Evolutionary conservation across 768 basidiomycete genomes (phyloP), one percentile per base, ranked within the genome.

Genomic region (Lentinula boryana): DNA sequence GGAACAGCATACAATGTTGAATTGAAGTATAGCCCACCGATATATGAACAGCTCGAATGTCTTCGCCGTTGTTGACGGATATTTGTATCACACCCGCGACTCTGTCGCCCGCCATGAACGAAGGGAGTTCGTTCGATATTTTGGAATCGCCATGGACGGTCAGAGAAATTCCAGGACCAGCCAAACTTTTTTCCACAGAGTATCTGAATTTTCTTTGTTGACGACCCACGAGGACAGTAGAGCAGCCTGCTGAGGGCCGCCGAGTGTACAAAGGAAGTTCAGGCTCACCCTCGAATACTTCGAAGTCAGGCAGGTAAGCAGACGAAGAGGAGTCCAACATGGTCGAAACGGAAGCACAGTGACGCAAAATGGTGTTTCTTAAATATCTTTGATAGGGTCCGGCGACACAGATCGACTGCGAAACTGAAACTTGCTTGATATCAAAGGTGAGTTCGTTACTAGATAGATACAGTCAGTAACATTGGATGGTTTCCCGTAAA

Each of bases 1-100:
- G 15, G 13, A 21, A 16, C 36, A 38, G 10, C 9, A 38, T 8
- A 44, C 13, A 18, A n/a, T 3, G 5, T 33, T 18, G 40, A 13
- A 44, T 23, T 10, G 13, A 44, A 5, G 16, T 33, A 33, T 48
- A 21, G n/a, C 44, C 48, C 48, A 58, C 57, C 27, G 57, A 48
- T 16, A 58, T 16, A 31, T 40, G 18, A 32, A 58, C 41, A 32
- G 57, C 40, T 36, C 57, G 44, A 21, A 58, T 49, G 38, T 58
- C 57, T n/a, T 58, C 27, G 15, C 57, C 57, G 57, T 40, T 50
- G 36, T 58, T 46, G 13, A 49, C 43, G 57, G 57, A 58, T 35
- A 58, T 49, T 48, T 35, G 57, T 36, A 58, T 32, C 32, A 32
- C n/a, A 33, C 57, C 57, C 16, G 46, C 35, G 35, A 58, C 44